Base-by-base conservation (phyloP, 2,329 filamentous ascomycete species). In the Phyllachora maydis region DNA sequence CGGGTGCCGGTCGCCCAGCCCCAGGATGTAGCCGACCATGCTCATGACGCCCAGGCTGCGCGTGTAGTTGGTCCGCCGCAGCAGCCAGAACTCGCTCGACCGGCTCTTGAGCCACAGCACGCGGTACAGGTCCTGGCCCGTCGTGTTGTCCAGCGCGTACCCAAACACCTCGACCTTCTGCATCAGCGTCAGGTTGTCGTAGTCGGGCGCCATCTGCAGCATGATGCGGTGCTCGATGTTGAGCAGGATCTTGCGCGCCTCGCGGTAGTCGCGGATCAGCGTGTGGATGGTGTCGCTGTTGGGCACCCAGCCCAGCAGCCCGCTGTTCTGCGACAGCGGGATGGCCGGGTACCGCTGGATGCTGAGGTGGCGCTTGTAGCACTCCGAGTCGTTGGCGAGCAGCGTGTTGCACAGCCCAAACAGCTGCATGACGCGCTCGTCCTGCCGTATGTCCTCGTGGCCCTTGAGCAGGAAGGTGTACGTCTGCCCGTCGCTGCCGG, bases 1-100 rank as follows among this genome's bases (percentile, higher is more conserved):
- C 18, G 90, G 90, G 50, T 99, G 88, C 22, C 90, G 73, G 52
- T 99, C 88, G 26, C 88, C 88, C 9, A 99, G 59, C 29, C 88
- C 90, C 12, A 99, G 68, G 33, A 99, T 95, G 47, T 99, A 99
- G 32, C 88, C 88, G n/a, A 95, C 88, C 82, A 99, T 98, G n/a
- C 82, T 93, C 88, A 98, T 99, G 39, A 98, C 88, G 36, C 81
- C 88, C 2, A 98, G 60, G 2, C 85, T 95, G 28, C 88, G 75
- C 11, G 88, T 98, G 52, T 98, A 99, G 44, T 92, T 98, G n/a
- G 90, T 98, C 25, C 88, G 75, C 20, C 88, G 67, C 47, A 95
- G 88, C 16, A 99, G 69, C 88, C 88, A 99, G 2, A 85, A 76
- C 47, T 99, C 88, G 0, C 85, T 93, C 30, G 78, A 91, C 59